Evolutionary conservation across 2,329 filamentous ascomycete species (phyloP).

Genomic region (Dactylella cylindrospora): DNA sequence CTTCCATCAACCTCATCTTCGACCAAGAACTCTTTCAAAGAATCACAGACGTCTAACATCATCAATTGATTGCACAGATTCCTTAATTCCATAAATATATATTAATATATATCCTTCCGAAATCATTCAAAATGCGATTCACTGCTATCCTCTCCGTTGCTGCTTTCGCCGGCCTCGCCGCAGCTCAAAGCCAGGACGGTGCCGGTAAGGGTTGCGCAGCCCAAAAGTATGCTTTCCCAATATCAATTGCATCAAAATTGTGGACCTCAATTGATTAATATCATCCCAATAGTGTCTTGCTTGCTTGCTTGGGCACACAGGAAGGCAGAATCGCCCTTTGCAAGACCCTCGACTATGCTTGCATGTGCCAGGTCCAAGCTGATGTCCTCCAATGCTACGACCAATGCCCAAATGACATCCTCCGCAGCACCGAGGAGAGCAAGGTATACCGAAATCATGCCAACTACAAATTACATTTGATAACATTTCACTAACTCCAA

Average conservation of each 20-base stretch:
- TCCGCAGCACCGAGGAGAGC: slow-evolving; percentile 19
- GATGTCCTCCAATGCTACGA: slow-evolving; percentile 40
- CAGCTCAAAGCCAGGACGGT: slow-evolving; percentile 45
- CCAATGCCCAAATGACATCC: slow-evolving; percentile 38
- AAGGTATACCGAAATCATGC: slow-evolving; percentile 15
- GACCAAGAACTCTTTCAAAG: background rate
- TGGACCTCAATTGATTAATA: slow-evolving; percentile 2
- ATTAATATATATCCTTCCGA: slow-evolving; percentile 8
- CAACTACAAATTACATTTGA: background rate
- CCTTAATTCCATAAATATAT: slow-evolving; percentile 16
- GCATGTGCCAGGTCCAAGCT: slow-evolving; percentile 29
- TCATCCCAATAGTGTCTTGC: slow-evolving; percentile 15
- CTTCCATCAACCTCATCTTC: background rate
- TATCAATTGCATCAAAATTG: background rate
- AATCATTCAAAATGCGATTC: slow-evolving; percentile 44
- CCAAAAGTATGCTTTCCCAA: slow-evolving; percentile 8
- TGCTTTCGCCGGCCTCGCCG: slow-evolving; percentile 48
- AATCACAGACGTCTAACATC: too few species aligned
- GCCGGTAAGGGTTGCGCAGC: slow-evolving; percentile 17
- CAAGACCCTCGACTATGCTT: slow-evolving; percentile 28
- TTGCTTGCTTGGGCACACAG: slow-evolving; percentile 22
- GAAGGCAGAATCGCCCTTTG: slow-evolving; percentile 9
- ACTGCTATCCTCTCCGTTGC: slow-evolving; percentile 47
- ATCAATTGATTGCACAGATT: slow-evolving; percentile 11
- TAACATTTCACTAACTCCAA: background rate